Evolutionary conservation across 371 early-diverging fungal species (phyloP).

Genomic region (Rhizopus delemar): DNA sequence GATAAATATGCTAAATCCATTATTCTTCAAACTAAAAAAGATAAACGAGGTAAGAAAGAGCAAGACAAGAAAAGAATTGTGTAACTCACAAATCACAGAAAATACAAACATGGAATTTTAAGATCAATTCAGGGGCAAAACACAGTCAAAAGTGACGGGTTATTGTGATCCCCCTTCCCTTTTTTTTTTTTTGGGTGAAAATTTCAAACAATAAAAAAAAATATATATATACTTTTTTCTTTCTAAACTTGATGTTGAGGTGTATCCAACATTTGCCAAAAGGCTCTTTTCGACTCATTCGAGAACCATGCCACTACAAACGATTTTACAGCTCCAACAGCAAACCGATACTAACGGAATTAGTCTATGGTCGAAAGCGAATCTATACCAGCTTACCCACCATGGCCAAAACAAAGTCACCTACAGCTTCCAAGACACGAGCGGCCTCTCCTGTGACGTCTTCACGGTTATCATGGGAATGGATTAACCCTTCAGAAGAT

Average conservation of each 20-base stretch:
- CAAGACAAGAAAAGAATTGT: too few species aligned
- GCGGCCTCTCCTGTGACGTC: constrained; percentile 47
- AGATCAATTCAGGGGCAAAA: neutral
- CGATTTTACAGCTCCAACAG: neutral
- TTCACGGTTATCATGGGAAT: constrained; percentile 52
- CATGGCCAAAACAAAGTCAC: constrained; percentile 46
- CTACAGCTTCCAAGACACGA: constrained; percentile 37
- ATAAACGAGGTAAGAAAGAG: constrained; percentile 41
- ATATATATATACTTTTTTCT: neutral
- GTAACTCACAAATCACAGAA: too few species aligned
- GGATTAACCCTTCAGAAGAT: constrained; percentile 35
- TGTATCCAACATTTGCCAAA: constrained; percentile 2
- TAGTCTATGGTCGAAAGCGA: constrained; percentile 57
- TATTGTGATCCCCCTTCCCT: neutral
- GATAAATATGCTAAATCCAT: constrained; percentile 65
- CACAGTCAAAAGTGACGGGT: too few species aligned
- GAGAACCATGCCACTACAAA: neutral
- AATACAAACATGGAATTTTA: constrained; percentile 18
- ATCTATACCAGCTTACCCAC: constrained; percentile 56
- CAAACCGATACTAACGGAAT: constrained; percentile 48
- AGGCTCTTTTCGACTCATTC: neutral
- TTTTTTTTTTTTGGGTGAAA: constrained; percentile 1
- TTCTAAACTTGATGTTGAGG: neutral
- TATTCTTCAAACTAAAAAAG: constrained; percentile 36
- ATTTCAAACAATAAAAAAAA: too few species aligned